Conservation (phyloP, 2,329 filamentous ascomycete species). For the Geoglossum cookeanum region DNA sequence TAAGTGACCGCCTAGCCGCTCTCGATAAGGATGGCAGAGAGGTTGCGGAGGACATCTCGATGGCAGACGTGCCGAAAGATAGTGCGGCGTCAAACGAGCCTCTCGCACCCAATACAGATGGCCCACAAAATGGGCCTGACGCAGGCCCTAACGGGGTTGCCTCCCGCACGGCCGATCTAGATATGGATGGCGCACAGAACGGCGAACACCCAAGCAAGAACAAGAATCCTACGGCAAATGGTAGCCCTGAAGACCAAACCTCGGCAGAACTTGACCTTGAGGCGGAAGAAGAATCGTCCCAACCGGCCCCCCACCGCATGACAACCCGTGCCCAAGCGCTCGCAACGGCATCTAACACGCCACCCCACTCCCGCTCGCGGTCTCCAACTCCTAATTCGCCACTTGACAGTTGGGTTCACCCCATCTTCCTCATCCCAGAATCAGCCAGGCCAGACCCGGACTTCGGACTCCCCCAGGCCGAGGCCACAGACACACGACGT, state of each 20-base stretch:
- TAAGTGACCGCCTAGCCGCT: neutral
- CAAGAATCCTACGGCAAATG: slow-evolving; percentile 3
- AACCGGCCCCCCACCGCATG: slow-evolving; percentile 30
- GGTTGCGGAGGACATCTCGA: neutral
- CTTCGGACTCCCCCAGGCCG: slow-evolving; percentile 48
- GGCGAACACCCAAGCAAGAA: neutral
- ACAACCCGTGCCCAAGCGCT: slow-evolving; percentile 34
- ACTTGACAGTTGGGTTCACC: slow-evolving; percentile 40
- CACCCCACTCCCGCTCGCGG: slow-evolving; percentile 13
- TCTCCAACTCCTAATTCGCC: slow-evolving; percentile 13
- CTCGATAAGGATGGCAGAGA: neutral
- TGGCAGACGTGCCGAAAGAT: neutral
- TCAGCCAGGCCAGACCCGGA: slow-evolving; percentile 47
- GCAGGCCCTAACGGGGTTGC: neutral
- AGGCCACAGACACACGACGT: slow-evolving; percentile 62
- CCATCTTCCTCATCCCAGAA: slow-evolving; percentile 49
- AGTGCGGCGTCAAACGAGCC: neutral
- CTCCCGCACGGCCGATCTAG: neutral
- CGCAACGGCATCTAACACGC: slow-evolving; percentile 19
- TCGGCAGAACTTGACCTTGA: neutral
- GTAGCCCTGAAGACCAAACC: neutral
- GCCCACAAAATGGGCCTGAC: neutral
- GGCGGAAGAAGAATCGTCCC: slow-evolving; percentile 20
- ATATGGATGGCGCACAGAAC: neutral
- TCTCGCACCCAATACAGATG: neutral